Evolutionary conservation across 225 moss, liverwort and hornwort genomes (phyloP).

Genomic region (Antitrichia curtipendula): DNA sequence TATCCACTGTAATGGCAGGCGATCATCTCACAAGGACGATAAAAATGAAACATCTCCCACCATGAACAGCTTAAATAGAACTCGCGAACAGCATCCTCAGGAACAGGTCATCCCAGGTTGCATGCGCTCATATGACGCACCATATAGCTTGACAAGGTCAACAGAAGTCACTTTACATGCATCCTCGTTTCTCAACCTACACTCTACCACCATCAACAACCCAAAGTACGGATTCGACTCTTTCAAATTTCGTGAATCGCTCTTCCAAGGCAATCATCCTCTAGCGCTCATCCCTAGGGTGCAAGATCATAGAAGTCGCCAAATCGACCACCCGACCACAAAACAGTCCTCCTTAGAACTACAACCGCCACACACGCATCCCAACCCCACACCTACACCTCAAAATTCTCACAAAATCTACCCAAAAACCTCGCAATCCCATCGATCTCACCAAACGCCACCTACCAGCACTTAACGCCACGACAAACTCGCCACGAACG

Average conservation of each 20-base stretch:
- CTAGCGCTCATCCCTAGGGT: not conserved
- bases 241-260: constrained; percentile 1
- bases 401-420: not conserved
- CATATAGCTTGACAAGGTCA: constrained; percentile 15
- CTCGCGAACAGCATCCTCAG: not conserved
- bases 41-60: not conserved
- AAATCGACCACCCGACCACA: not conserved
- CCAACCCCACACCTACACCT: not conserved
- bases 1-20: not conserved
- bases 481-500: not conserved
- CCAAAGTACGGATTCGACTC: not conserved
- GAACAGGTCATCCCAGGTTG: not conserved
- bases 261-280: not conserved
- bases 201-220: not conserved
- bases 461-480: not conserved
- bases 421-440: not conserved
- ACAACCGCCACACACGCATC: not conserved
- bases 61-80: not conserved
- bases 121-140: not conserved
- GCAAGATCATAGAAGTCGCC: not conserved
- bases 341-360: not conserved
- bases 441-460: constrained; percentile 6
- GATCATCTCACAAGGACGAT: not conserved
- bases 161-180: not conserved
- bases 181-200: not conserved